Base-by-base conservation (phyloP, 2,329 filamentous ascomycete genomes). In the Phyllosticta citribraziliensis region DNA sequence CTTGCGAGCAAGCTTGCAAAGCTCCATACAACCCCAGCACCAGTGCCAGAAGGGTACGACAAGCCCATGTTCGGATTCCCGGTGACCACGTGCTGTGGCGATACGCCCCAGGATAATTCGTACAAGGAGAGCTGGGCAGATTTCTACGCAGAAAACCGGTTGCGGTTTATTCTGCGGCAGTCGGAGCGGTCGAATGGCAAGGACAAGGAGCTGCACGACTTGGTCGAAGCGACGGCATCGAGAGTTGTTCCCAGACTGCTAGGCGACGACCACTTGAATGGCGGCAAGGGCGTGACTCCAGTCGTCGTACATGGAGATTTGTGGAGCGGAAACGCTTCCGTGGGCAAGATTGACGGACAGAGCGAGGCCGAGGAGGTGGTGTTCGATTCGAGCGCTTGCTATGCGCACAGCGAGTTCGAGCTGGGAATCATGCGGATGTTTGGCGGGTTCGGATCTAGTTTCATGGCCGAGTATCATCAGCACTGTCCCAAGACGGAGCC, bases 351-450 rank as follows among this genome's bases (percentile, higher is more conserved):
- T 52, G 71, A 70, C 4, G 78, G 78, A 3, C 74, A 74, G 50
- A 79, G 80, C 0, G 80, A 77, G 1, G 75, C 78, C 0, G 88
- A 92, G 66, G 89, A 91, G 65, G 84, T 96, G 0, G 84, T 96
- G 1, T 97, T 86, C 70, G 93, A 97, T 70, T 85, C 91, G 0
- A 88, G 87, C 2, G 82, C 85, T 52, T 88, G 88, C 65, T 97
- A 95, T 70, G 90, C 87, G 1, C 92, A 97, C 71, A 88, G 82
- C 1, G 93, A 97, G 77, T 97, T 87, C 73, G 93, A 97, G 66
- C 77, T 96, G 58, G 93, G 93, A 0, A 96, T 96, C 66, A 97
- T 97, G 91, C 84, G 82, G 57, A 96, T 97, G 91, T 97, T 97
- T 80, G 92, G 92, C 0, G 93, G 93, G 0, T 96, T 95, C 73